Percentiles rank a stretch among this genome's conserved stretches.
Conservation (phyloP, 495 filamentous ascomycete genomes). For the Hyaloscypha hepaticicola region DNA sequence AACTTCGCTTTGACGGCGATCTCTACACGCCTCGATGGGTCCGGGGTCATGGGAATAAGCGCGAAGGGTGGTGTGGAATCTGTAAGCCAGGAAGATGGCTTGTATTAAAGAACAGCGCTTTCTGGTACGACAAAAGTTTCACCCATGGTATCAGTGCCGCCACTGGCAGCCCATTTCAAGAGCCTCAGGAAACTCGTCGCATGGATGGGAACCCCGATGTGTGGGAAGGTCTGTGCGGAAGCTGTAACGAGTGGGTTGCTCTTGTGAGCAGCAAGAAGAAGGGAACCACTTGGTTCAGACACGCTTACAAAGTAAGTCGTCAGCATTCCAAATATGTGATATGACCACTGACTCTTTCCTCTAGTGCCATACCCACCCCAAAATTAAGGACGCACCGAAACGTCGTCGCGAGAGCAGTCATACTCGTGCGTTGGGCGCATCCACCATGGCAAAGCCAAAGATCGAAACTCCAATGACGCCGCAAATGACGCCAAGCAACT, state of each 20-base stretch:
- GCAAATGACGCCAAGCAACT: constrained; percentile 27
- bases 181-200: constrained; percentile 65
- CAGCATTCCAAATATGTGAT: not conserved
- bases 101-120: constrained; percentile 79
- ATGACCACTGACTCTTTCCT: constrained; percentile 1
- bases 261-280: constrained; percentile 83
- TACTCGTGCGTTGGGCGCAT: constrained; percentile 28
- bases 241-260: constrained; percentile 76
- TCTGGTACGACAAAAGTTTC: constrained; percentile 86
- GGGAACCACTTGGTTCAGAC: constrained; percentile 80
- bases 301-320: constrained; percentile 72
- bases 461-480: constrained; percentile 31
- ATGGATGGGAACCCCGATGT: constrained; percentile 79
- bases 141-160: constrained; percentile 78
- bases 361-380: constrained; percentile 73
- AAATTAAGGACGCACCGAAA: constrained; percentile 71
- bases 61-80: constrained; percentile 82
- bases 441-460: constrained; percentile 29
- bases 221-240: constrained; percentile 78
- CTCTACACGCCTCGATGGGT: constrained; percentile 79
- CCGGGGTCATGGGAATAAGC: constrained; percentile 75
- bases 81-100: constrained; percentile 81
- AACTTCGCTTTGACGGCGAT: constrained; percentile 73
- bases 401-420: constrained; percentile 64
- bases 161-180: constrained; percentile 70